Evolutionary conservation across 2,329 filamentous ascomycete species (phyloP).

Genomic region (Penicillium sp.): DNA sequence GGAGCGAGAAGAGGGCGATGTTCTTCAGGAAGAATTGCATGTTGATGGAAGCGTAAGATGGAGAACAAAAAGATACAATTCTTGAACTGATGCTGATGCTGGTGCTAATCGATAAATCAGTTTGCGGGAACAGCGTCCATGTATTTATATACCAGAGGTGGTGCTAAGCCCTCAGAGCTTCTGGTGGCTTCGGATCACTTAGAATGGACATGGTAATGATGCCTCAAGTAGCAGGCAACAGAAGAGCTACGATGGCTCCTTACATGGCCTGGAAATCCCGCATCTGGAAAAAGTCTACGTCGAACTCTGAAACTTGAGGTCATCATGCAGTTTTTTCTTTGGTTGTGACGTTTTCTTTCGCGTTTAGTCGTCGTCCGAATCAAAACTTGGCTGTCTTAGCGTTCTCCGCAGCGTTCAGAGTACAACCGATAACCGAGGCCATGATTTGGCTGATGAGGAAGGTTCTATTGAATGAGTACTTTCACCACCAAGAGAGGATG

Average conservation of each 20-base stretch:
- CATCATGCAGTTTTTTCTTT: constrained; percentile 6
- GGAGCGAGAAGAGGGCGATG: constrained; percentile 14
- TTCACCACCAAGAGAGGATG: too few relatives aligned
- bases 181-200: background rate
- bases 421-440: background rate
- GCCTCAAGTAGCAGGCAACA: constrained; percentile 1
- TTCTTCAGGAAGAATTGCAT: constrained; percentile 17
- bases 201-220: background rate
- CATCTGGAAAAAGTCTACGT: background rate
- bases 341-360: background rate
- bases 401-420: background rate
- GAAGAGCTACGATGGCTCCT: constrained; percentile 1
- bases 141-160: constrained; percentile 5
- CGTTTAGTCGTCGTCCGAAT: background rate
- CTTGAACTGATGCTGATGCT: background rate
- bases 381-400: background rate
- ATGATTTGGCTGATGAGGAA: too few relatives aligned
- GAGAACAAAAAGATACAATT: background rate
- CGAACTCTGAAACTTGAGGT: constrained; percentile 2
- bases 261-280: background rate
- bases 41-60: background rate
- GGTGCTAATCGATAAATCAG: background rate
- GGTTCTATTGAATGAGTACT: too few relatives aligned
- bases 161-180: background rate
- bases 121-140: background rate